Evolutionary conservation across 345 rosid species (phyloP).

Genomic region (Hibiscus syriacus): DNA sequence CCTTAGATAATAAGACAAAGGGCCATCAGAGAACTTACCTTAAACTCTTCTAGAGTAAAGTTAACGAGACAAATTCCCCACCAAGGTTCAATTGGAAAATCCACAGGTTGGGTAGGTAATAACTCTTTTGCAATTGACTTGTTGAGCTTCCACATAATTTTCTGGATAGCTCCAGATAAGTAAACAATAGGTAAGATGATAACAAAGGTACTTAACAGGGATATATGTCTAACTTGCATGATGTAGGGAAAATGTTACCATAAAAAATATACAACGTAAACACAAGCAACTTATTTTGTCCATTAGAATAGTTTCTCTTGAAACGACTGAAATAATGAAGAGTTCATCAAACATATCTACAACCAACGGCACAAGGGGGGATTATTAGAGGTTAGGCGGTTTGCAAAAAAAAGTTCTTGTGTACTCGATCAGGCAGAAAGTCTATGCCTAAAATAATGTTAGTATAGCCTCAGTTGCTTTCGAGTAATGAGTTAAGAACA

Average conservation of each 20-base stretch:
- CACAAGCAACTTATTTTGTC: background rate
- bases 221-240: background rate
- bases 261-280: conserved; percentile 7
- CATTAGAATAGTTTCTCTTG: background rate
- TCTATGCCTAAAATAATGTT: background rate
- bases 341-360: background rate
- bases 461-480: background rate
- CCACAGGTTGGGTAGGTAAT: conserved; percentile 77
- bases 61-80: conserved; percentile 98
- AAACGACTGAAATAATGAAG: background rate
- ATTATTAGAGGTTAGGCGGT: background rate
- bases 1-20: background rate
- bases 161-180: conserved; percentile 57
- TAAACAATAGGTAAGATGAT: conserved; percentile 25
- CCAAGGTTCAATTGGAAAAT: conserved; percentile 91
- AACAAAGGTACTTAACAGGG: background rate
- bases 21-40: conserved; percentile 39
- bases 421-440: background rate
- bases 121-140: conserved; percentile 98
- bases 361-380: background rate
- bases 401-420: background rate
- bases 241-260: conserved; percentile 4
- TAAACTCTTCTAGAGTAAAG: conserved; percentile 94
- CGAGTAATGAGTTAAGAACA: background rate
- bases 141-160: conserved; percentile 99